Evolutionary conservation across 1,284 basidiomycete genomes (phyloP), one percentile per base, ranked within the genome.

Genomic region (Ustilago loliicola): DNA sequence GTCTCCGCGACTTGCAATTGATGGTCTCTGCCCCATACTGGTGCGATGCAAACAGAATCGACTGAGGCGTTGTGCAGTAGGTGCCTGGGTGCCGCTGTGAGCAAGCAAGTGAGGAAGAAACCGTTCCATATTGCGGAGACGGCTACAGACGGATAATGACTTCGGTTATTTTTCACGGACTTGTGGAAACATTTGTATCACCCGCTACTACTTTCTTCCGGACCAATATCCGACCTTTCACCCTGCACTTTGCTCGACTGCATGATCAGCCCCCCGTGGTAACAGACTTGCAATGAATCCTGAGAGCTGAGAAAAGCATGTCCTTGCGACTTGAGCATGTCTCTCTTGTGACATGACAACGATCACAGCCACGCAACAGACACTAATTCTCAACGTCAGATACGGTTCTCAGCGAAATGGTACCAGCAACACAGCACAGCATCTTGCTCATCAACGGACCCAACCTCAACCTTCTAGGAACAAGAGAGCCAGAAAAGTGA

Each of bases 391-490:
- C 38, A 19, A 5, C 17, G 17, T 19, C 38, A 13, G 7, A 34
- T 34, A 34, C 32, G 13, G 6, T 19, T 40, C 38, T 40, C 17
- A 40, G 10, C 38, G 17, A 15, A 40, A 40, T 19, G 38, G 38
- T 19, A 19, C 6, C 11, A 40, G 6, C 38, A 40, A 15, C 11
- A 13, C 30, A 23, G 17, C 51, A 6, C 21, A 77, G 59, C 52
- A 71, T 79, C 36, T 58, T 82, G 45, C 59, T 80, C n/a, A 62
- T 81, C 56, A 65, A 80, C 64, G 87, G 87, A 7, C 86, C 87
- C 15, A 87, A 87, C 55, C 77, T 87, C 23, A 87, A 87, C 72
- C 71, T 87, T 3, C 76, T 87, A 15, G 86, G 87, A 10, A 85
- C 82, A 19, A 62, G 87, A 15, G 87, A 87, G 73, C 87, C 87